phyloP scores from a whole-genome alignment of 2,329 filamentous ascomycete species.

The Dactylellina sp. region DNA sequence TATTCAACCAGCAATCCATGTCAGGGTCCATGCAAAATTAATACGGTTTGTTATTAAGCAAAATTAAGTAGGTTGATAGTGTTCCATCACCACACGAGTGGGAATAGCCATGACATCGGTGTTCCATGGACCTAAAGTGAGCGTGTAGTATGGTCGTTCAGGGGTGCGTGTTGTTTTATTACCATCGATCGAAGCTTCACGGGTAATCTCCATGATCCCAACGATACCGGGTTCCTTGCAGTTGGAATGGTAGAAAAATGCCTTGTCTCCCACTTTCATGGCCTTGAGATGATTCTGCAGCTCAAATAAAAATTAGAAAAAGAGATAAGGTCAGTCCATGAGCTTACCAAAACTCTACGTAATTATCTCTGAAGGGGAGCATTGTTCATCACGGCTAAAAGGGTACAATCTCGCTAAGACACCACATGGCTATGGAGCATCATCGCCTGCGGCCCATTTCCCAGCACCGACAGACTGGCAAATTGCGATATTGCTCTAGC shows the following conservation, averaged over 20 bases:
- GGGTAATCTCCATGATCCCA: slow-evolving; percentile 88
- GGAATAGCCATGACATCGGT: slow-evolving; percentile 11
- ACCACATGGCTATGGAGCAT: slow-evolving; percentile 50
- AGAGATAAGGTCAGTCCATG: slow-evolving; percentile 34
- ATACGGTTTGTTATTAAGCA: slow-evolving; percentile 31
- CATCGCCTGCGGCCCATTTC: slow-evolving; percentile 38
- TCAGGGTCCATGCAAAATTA: slow-evolving; percentile 21
- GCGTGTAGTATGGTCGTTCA: slow-evolving; percentile 55
- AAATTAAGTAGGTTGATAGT: slow-evolving; percentile 31
- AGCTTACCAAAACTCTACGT: neutral
- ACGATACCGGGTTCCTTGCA: slow-evolving; percentile 78
- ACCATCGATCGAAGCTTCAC: slow-evolving; percentile 84
- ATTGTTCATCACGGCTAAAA: slow-evolving; percentile 57
- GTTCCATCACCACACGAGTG: slow-evolving; percentile 23
- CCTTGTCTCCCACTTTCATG: slow-evolving; percentile 91
- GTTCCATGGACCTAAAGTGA: slow-evolving; percentile 48
- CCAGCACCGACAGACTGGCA: slow-evolving; percentile 37
- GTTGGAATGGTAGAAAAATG: slow-evolving; percentile 92
- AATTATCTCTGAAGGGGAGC: slow-evolving; percentile 34
- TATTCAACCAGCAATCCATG: slow-evolving; percentile 42
- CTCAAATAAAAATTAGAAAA: no score
- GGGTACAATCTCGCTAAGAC: slow-evolving; percentile 55
- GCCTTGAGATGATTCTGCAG: slow-evolving; percentile 80
- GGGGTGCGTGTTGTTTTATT: slow-evolving; percentile 60
- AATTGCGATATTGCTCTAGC: slow-evolving; percentile 48